Evolutionary conservation across 169 alveolate genomes (phyloP).

Genomic region (Plasmodium relictum): DNA sequence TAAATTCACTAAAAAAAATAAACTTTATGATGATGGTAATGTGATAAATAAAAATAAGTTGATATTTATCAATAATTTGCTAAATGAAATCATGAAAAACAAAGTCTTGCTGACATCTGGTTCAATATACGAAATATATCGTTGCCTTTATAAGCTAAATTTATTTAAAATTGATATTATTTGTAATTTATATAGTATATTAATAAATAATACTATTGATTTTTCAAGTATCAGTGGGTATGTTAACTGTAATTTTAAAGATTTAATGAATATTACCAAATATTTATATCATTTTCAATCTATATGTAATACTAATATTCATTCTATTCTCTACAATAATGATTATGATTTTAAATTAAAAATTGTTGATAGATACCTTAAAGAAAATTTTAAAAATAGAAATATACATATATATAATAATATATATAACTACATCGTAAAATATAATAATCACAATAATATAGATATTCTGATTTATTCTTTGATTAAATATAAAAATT

Average conservation of each 20-base stretch:
- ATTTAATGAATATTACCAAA: slow-evolving; percentile 43
- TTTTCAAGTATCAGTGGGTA: slow-evolving; percentile 50
- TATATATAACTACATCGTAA: slow-evolving; percentile 42
- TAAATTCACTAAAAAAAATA: slow-evolving; percentile 47
- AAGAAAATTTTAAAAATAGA: slow-evolving; percentile 18
- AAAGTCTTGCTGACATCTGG: slow-evolving; percentile 27
- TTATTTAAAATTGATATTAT: slow-evolving; percentile 43
- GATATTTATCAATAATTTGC: slow-evolving; percentile 32
- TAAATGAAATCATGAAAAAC: slow-evolving; percentile 47
- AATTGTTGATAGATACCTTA: slow-evolving; percentile 40
- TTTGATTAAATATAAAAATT: slow-evolving; percentile 11
- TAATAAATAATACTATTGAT: slow-evolving; percentile 48
- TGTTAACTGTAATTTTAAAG: slow-evolving; percentile 61
- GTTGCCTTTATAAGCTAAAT: slow-evolving; percentile 46
- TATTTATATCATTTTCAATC: slow-evolving; percentile 51
- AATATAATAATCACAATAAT: slow-evolving; percentile 29
- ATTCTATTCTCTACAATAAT: slow-evolving; percentile 29
- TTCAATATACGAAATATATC: slow-evolving; percentile 52
- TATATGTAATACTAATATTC: slow-evolving; percentile 52
- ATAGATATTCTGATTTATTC: slow-evolving; percentile 55
- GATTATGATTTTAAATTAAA: neutral
- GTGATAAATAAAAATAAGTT: slow-evolving; percentile 38
- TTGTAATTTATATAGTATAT: slow-evolving; percentile 20
- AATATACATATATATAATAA: slow-evolving; percentile 6
- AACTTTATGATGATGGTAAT: slow-evolving; percentile 13